Percentiles rank a stretch among this genome's conserved stretches.
Evolutionary conservation across 108 stramenopile species (phyloP).

Genomic region (Nitzschia putrida): DNA sequence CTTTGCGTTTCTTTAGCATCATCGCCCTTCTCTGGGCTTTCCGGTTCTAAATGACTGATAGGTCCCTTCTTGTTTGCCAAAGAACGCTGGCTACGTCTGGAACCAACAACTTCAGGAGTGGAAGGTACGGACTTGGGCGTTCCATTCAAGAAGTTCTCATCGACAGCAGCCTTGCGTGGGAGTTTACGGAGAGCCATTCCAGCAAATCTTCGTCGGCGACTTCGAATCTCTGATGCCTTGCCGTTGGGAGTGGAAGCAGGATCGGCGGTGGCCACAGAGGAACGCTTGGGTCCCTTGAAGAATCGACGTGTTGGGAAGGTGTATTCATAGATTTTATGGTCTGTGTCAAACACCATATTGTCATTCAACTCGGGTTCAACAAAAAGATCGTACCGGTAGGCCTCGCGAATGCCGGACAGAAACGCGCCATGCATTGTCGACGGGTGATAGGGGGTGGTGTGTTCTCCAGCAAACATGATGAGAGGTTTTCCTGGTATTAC

Average conservation of each 20-base stretch:
- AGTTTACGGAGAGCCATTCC: constrained; percentile 35
- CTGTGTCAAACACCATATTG: constrained; percentile 52
- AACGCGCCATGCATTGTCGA: constrained; percentile 92
- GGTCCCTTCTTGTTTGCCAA: neutral
- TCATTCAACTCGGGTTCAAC: constrained; percentile 56
- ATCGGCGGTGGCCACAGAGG: neutral
- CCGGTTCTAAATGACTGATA: neutral
- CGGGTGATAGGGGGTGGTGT: constrained; percentile 89
- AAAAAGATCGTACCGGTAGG: constrained; percentile 76
- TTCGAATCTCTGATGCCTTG: constrained; percentile 4
- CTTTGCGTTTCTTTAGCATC: neutral
- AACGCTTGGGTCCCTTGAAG: constrained; percentile 10
- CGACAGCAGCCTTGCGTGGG: neutral
- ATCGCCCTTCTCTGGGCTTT: constrained; percentile 3
- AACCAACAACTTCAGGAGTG: constrained; percentile 12
- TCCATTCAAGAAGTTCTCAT: neutral
- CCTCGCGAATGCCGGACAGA: constrained; percentile 89
- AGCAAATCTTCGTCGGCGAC: constrained; percentile 33
- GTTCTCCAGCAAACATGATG: constrained; percentile 93
- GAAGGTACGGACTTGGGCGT: neutral
- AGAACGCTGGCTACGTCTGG: constrained; percentile 32
- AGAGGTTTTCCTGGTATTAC: constrained; percentile 36
- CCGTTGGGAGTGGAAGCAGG: neutral
- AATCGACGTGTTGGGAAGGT: constrained; percentile 51
- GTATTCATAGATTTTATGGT: constrained; percentile 58